Conservation (phyloP, 2,329 filamentous ascomycete species). For the Polychaeton citri region DNA sequence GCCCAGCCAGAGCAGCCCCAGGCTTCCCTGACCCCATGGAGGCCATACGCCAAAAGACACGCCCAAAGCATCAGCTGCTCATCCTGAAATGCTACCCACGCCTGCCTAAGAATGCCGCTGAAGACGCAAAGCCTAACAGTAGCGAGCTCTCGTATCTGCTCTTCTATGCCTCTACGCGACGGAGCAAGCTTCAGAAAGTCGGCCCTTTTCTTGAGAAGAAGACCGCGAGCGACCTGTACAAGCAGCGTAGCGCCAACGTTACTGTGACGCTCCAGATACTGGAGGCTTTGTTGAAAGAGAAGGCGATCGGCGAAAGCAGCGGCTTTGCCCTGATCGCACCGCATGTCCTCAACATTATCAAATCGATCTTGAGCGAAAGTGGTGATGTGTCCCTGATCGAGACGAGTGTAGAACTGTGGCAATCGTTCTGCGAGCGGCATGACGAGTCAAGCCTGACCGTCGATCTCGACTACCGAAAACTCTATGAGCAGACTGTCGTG, state of each 20-base stretch:
- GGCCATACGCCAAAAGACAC: conserved; percentile 47
- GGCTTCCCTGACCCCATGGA: conserved; percentile 29
- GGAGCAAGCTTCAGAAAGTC: conserved; percentile 93
- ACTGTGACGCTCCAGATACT: conserved; percentile 92
- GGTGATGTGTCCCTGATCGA: conserved; percentile 88
- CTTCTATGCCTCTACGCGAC: conserved; percentile 89
- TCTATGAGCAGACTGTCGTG: conserved; percentile 71
- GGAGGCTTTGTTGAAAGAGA: conserved; percentile 78
- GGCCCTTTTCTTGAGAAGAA: conserved; percentile 90
- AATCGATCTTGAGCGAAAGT: conserved; percentile 61
- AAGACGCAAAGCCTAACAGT: conserved; percentile 89
- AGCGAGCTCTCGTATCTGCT: conserved; percentile 94
- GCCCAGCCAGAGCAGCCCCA: background rate
- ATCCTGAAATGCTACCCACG: conserved; percentile 94
- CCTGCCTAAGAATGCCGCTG: conserved; percentile 68
- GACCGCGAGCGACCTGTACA: conserved; percentile 82
- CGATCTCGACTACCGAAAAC: conserved; percentile 67
- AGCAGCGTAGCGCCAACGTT: conserved; percentile 68
- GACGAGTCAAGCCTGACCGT: conserved; percentile 74
- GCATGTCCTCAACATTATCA: conserved; percentile 73
- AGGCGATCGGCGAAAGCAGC: conserved; percentile 41
- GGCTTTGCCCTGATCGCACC: conserved; percentile 80
- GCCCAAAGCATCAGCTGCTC: conserved; percentile 92
- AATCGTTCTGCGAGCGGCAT: conserved; percentile 78
- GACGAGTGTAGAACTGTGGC: conserved; percentile 73